These are phyloP conservation scores for Aspergillaceae sp. DNA, from an alignment of 2,329 filamentous ascomycete genomes.

Conservation along the genomic window DNA sequence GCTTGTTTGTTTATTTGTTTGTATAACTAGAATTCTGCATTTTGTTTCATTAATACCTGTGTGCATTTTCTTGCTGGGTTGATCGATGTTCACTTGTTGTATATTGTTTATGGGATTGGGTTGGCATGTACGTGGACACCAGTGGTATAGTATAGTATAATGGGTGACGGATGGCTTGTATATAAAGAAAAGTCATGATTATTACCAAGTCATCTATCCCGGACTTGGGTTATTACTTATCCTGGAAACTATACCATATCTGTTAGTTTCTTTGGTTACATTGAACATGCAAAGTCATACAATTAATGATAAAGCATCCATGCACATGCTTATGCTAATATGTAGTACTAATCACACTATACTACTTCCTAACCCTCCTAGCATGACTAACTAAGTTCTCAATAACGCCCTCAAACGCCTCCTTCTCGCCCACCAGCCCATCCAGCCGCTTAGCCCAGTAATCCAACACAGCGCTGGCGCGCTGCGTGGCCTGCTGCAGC, in stretches of 20 bases:
- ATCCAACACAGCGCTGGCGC: conserved; percentile 67
- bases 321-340: not conserved
- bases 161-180: not conserved
- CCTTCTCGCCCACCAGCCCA: conserved; percentile 79
- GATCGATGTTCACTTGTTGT: not conserved
- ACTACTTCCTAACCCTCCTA: conserved; percentile 68
- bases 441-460: conserved; percentile 85
- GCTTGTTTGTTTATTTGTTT: not conserved
- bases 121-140: no score
- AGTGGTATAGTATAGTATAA: no score
- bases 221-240: no score
- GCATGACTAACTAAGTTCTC: conserved; percentile 92
- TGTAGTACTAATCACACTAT: not conserved
- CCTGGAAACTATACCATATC: not conserved
- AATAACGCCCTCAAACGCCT: conserved; percentile 93
- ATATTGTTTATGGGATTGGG: not conserved
- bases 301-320: not conserved
- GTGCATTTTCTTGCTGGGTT: not conserved
- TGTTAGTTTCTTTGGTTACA: not conserved
- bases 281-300: not conserved
- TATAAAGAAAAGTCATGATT: not conserved
- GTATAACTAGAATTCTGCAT: not conserved
- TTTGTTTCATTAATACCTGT: not conserved
- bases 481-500: conserved; percentile 60
- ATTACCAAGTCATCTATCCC: no score